Percentiles rank a stretch among this genome's conserved stretches.
Evolutionary conservation across 2,329 filamentous ascomycete species (phyloP).

Genomic region (Ascochyta koolunga): DNA sequence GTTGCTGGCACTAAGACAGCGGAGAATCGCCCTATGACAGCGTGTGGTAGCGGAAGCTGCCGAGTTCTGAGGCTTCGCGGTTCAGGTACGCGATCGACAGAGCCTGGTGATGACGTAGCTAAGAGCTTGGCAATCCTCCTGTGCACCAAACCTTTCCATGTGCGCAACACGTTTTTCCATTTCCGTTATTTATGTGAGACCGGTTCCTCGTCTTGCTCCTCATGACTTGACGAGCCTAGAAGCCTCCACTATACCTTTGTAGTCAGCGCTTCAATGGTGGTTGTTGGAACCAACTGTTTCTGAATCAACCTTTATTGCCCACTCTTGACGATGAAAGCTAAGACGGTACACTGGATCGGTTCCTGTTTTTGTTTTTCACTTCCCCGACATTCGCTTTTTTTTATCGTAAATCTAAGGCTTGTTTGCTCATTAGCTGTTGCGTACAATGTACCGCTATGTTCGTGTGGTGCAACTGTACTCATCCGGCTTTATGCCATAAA

Average conservation of each 20-base stretch:
- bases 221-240: too few relatives aligned
- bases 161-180: too few relatives aligned
- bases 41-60: slow-evolving; percentile 16
- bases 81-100: slow-evolving; percentile 19
- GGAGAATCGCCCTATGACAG: slow-evolving; percentile 5
- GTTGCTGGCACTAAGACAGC: slow-evolving; percentile 1
- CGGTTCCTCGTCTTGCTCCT: too few relatives aligned
- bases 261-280: too few relatives aligned
- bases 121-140: slow-evolving; percentile 11
- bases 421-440: neutral
- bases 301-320: too few relatives aligned
- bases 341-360: neutral
- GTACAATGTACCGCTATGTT: neutral
- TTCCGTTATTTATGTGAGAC: too few relatives aligned
- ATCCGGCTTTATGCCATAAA: neutral
- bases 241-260: too few relatives aligned
- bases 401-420: neutral
- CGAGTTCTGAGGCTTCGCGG: slow-evolving; percentile 13
- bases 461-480: neutral
- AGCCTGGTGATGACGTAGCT: slow-evolving; percentile 22
- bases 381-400: neutral
- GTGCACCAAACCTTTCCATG: too few relatives aligned
- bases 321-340: too few relatives aligned
- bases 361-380: neutral
- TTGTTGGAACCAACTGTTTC: too few relatives aligned